These are phyloP conservation scores for Syncephalastrum contaminatum DNA, from an alignment of 371 early-diverging fungal genomes.

Conservation along the genomic window DNA sequence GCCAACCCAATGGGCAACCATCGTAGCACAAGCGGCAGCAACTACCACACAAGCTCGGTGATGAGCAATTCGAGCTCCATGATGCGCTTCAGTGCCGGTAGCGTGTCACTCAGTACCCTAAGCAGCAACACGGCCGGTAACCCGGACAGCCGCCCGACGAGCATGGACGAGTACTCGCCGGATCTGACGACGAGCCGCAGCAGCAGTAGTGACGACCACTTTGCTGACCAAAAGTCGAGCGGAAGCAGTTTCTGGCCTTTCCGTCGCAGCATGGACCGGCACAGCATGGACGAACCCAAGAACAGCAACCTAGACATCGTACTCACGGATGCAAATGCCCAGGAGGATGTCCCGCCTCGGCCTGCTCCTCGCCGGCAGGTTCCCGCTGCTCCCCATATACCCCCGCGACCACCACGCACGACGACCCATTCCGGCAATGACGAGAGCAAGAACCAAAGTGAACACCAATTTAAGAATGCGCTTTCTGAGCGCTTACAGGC, in stretches of 20 bases:
- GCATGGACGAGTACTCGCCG: constrained; percentile 20
- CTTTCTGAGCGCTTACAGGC: constrained; percentile 10
- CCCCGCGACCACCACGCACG: constrained; percentile 12
- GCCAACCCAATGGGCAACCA: constrained; percentile 4
- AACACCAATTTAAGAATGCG: constrained; percentile 9
- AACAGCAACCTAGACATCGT: no score
- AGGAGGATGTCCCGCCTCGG: no score
- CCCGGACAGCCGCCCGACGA: constrained; percentile 18
- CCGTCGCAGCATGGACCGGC: constrained; percentile 17
- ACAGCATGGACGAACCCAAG: background rate
- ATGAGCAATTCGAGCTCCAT: constrained; percentile 22
- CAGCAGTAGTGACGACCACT: constrained; percentile 9
- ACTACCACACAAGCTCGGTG: constrained; percentile 17
- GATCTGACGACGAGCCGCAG: constrained; percentile 9
- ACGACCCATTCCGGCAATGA: constrained; percentile 6
- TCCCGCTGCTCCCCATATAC: constrained; percentile 11
- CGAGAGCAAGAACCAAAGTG: background rate
- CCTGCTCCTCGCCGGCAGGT: background rate
- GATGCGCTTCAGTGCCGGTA: constrained; percentile 25
- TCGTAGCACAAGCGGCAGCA: constrained; percentile 18
- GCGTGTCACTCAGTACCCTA: constrained; percentile 12
- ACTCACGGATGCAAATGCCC: no score
- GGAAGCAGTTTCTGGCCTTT: constrained; percentile 16
- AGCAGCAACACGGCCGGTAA: constrained; percentile 12
- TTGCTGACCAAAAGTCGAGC: constrained; percentile 2